Conservation (phyloP, 768 basidiomycete genomes). For the Russula lepida region DNA sequence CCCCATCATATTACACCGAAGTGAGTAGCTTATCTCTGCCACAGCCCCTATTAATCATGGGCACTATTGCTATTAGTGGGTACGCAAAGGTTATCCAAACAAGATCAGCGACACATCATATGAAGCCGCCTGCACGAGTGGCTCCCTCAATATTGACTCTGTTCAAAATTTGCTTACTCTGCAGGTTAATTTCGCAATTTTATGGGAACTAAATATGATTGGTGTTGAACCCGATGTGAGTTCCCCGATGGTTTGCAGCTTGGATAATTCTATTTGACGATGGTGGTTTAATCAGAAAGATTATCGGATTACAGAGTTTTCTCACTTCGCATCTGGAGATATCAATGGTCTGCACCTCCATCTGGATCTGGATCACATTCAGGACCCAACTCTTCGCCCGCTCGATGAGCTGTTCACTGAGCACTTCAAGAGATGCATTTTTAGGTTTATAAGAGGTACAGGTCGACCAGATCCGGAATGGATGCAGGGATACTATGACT, state of each 20-base stretch:
- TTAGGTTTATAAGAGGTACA: too few relatives aligned
- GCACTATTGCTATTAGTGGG: background rate
- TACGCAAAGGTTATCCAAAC: background rate
- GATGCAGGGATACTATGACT: too few relatives aligned
- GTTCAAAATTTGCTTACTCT: background rate
- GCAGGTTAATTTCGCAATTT: background rate
- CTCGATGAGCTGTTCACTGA: too few relatives aligned
- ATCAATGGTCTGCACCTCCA: background rate
- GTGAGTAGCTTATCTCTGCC: background rate
- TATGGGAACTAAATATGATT: conserved; percentile 1
- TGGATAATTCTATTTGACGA: background rate
- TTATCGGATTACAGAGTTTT: background rate
- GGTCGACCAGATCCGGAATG: too few relatives aligned
- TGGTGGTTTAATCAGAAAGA: background rate
- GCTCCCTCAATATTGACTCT: background rate
- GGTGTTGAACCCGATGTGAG: conserved; percentile 5
- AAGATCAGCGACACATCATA: conserved; percentile 2
- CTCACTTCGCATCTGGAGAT: background rate
- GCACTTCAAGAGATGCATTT: too few relatives aligned
- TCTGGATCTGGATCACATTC: conserved; percentile 2
- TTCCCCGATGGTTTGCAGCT: background rate
- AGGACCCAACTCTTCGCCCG: too few relatives aligned
- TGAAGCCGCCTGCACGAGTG: too few relatives aligned
- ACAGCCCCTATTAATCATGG: background rate
- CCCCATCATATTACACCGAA: background rate